Base-by-base conservation (phyloP, 1,284 basidiomycete genomes). In the Austroboletus olivaceoglutinosus region DNA sequence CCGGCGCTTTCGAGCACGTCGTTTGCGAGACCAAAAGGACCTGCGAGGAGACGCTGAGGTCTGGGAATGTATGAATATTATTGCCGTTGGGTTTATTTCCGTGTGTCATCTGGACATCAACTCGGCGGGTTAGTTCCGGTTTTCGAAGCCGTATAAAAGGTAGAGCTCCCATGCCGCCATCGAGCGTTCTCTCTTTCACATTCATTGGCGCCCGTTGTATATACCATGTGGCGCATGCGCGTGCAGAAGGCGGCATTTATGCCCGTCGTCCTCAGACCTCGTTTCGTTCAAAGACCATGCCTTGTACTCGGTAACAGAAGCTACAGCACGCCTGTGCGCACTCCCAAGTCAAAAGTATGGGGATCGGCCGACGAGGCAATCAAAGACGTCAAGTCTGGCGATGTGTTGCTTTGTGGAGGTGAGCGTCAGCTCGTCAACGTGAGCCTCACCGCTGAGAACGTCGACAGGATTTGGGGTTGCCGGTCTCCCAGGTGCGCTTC, bases 361-460 rank as follows among this genome's bases (percentile, higher is more conserved):
- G 69, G 74, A 10, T 86, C 83, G 16, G 86, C 80, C 1, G 89
- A 93, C 46, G 87, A 91, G 56, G 93, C 92, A 2, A 78, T 95
- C 53, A 80, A 81, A 68, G 90, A 89, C 63, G 76, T 95, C 65
- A 86, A 89, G 75, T 83, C 85, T 6, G 91, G 91, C 16, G 83
- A 86, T 55, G 75, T 82, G 27, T 65, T 97, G 38, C 76, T 96
- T 25, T 89, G 87, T 55, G 92, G 88, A 73, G 93, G 92, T 91
- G 54, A 51, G 80, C 68, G 11, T 27, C 6, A 23, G 30, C 31
- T 12, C 15, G 39, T 43, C 54, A 11, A 10, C 21, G 13, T 33
- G 13, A 50, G n/a, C 15, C 45, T 46, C 52, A 23, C 37, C 45
- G 38, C 5, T 47, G 47, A 55, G 40, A 37, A 33, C 45, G n/a